Conservation (phyloP, 352 stramenopile species). For the Phytophthora macrochlamydospora region DNA sequence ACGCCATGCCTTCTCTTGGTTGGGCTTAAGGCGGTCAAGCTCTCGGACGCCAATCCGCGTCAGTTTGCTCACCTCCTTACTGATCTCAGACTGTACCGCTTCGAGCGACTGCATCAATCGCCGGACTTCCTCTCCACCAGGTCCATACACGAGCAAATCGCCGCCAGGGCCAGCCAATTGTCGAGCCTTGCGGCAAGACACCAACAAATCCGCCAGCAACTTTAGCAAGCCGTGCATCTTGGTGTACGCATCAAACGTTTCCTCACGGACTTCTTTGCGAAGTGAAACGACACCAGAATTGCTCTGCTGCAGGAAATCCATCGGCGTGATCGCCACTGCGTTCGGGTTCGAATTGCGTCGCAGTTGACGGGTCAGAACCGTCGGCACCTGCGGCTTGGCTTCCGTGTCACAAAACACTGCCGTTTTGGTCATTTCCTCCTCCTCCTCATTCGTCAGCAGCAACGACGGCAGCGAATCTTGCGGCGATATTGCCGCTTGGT, state of each 20-base stretch:
- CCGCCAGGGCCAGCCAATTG: constrained; percentile 80
- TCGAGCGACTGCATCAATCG: constrained; percentile 84
- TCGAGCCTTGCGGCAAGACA: constrained; percentile 84
- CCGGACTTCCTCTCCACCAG: constrained; percentile 81
- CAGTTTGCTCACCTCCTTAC: constrained; percentile 75
- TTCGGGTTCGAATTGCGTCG: constrained; percentile 47
- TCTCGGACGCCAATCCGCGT: constrained; percentile 84
- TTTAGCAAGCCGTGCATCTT: constrained; percentile 83
- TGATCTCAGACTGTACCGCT: constrained; percentile 79
- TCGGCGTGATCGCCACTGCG: constrained; percentile 57
- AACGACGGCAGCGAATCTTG: constrained; percentile 53
- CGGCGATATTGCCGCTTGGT: constrained; percentile 31
- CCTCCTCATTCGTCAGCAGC: constrained; percentile 72
- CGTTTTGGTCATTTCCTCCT: constrained; percentile 69
- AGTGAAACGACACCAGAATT: constrained; percentile 80
- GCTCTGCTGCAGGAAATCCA: constrained; percentile 69
- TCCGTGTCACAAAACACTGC: constrained; percentile 78
- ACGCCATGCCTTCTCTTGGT: constrained; percentile 84
- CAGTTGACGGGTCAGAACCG: constrained; percentile 62
- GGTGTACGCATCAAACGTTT: constrained; percentile 77
- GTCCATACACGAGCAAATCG: constrained; percentile 85
- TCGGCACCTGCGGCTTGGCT: constrained; percentile 67
- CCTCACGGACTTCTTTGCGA: constrained; percentile 54
- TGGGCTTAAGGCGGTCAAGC: constrained; percentile 85
- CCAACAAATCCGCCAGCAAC: constrained; percentile 78